Conservation (phyloP, 768 basidiomycete genomes). For the Boletus coccyginus region DNA sequence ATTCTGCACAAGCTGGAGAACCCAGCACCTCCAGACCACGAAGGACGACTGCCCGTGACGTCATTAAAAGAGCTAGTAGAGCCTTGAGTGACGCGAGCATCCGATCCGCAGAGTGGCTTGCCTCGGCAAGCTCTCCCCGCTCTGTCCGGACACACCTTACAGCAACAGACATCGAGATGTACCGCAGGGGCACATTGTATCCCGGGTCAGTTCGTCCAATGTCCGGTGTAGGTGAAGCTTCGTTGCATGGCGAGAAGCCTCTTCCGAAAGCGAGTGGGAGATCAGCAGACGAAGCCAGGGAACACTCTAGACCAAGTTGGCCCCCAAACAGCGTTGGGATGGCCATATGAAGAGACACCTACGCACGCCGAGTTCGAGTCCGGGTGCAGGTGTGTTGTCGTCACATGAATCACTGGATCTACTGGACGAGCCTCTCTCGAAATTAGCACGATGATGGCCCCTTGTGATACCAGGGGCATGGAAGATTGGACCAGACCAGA, state of each 20-base stretch:
- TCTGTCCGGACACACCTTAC: slow-evolving; percentile 14
- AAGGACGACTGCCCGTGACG: slow-evolving; percentile 11
- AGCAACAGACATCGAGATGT: slow-evolving; percentile 23
- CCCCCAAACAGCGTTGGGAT: slow-evolving; percentile 32
- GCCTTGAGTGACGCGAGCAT: slow-evolving; percentile 28
- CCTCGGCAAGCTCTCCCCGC: slow-evolving; percentile 19
- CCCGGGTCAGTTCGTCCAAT: slow-evolving; percentile 1
- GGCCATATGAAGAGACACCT: slow-evolving; percentile 38
- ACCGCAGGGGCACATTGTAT: slow-evolving; percentile 18
- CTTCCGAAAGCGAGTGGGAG: background rate
- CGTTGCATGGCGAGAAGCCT: background rate
- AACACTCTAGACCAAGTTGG: background rate
- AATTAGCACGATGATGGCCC: background rate
- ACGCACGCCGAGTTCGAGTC: slow-evolving; percentile 20
- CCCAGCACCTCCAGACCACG: slow-evolving; percentile 10
- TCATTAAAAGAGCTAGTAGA: slow-evolving; percentile 21
- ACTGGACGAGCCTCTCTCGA: slow-evolving; percentile 20
- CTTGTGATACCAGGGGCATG: slow-evolving; percentile 19
- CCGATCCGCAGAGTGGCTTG: slow-evolving; percentile 32
- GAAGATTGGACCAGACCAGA: background rate
- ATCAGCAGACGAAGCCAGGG: slow-evolving; percentile 5
- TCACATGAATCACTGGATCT: slow-evolving; percentile 30
- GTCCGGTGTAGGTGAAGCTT: background rate
- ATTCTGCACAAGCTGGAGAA: background rate
- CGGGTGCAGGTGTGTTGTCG: slow-evolving; percentile 26